Percentiles rank a stretch among this genome's conserved stretches.
These are phyloP conservation scores for Elsinoe necatrix DNA, from an alignment of 2,329 filamentous ascomycete species.

Conservation along the genomic window DNA sequence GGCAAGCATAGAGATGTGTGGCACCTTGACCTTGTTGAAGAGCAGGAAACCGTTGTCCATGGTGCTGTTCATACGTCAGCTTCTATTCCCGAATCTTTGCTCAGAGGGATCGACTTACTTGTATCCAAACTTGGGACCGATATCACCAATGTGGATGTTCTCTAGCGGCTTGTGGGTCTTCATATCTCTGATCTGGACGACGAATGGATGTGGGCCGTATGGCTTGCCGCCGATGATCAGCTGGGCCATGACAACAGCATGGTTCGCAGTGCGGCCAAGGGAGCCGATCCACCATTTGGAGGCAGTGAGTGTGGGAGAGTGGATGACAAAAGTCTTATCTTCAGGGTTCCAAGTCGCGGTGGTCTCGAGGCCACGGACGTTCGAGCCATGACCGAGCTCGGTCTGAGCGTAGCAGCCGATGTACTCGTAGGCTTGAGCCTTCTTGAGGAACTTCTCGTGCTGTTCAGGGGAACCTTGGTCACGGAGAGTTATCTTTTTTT, in stretches of 20 bases:
- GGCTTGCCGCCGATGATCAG: constrained; percentile 59
- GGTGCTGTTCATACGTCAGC: constrained; percentile 33
- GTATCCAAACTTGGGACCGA: constrained; percentile 72
- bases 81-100: neutral
- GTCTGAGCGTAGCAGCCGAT: constrained; percentile 78
- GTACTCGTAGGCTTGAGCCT: constrained; percentile 59
- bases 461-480: constrained; percentile 68
- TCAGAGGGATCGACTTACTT: constrained; percentile 36
- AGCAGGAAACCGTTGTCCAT: constrained; percentile 78
- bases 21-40: constrained; percentile 67
- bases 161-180: constrained; percentile 61
- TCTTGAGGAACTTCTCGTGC: constrained; percentile 62
- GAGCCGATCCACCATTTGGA: constrained; percentile 84
- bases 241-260: constrained; percentile 73
- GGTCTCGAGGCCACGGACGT: constrained; percentile 64
- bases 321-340: constrained; percentile 66
- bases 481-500: constrained; percentile 51
- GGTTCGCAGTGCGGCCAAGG: constrained; percentile 64
- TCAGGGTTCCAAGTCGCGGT: constrained; percentile 64
- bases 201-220: constrained; percentile 68
- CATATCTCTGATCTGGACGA: constrained; percentile 64
- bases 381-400: constrained; percentile 69
- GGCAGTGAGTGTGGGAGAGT: constrained; percentile 64
- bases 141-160: constrained; percentile 67
- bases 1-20: constrained; percentile 64